Evolutionary conservation across 1,284 basidiomycete genomes (phyloP), one percentile per base, ranked within the genome.

Genomic region (Gastroboletus turbinatus): DNA sequence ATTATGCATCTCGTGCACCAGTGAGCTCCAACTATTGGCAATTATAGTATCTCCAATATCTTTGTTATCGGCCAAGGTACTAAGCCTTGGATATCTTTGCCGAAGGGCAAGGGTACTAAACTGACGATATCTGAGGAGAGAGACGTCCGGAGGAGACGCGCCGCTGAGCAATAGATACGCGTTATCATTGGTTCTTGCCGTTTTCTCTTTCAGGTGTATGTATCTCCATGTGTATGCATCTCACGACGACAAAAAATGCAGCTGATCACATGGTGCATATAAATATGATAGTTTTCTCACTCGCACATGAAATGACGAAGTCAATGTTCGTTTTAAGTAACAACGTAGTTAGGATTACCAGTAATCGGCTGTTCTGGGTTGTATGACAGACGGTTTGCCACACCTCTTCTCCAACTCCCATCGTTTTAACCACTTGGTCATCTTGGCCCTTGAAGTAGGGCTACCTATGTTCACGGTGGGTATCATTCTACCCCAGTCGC

Each of bases 91-190:
- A 85, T 99, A 80, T 98, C 96, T 49, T 81, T 99, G 71, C 96
- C 96, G 69, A 96, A 94, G 82, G 96, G 96, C 79, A 97, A 97
- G 84, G 97, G 96, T 80, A 90, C 88, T 74, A 96, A 96, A 79
- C 89, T 97, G 63, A 91, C 90, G 56, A 93, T 93, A 67, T 83
- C 91, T 16, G 90, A 93, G 81, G 90, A 93, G 80, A 81, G 91
- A 63, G 90, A 93, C 75, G 76, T 83, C 67, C 83, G 82, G 81
- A 87, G 89, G 81, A 88, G 83, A 78, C 81, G 82, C 53, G 80
- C 84, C 56, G 77, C 83, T 56, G 87, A 87, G 73, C 75, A 82
- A 74, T 83, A 78, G 72, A 74, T 61, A 61, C 52, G 2, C 17
- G 2, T 53, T 63, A 56, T 55, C 50, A 23, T 58, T 56, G 53